phyloP scores from a whole-genome alignment of 805 yeast species.

The Priceomyces castillae region DNA sequence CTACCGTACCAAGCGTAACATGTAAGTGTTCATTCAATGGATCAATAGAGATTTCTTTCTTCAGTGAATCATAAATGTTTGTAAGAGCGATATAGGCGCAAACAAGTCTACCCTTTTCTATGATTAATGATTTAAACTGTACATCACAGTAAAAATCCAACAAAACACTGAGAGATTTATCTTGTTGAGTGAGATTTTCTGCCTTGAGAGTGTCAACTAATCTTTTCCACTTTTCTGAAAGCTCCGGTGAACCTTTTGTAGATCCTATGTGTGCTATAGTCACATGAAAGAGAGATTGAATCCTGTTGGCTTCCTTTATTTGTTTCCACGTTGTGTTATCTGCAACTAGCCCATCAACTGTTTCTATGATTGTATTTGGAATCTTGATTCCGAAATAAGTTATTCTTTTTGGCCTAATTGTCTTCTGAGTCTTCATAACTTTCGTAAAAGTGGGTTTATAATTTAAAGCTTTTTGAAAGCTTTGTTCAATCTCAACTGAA shows the following conservation, averaged over 20 bases:
- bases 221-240: conserved; percentile 20
- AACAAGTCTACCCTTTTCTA: conserved; percentile 47
- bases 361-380: conserved; percentile 11
- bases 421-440: conserved; percentile 21
- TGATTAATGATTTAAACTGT: conserved; percentile 42
- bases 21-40: conserved; percentile 40
- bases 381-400: conserved; percentile 48
- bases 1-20: conserved; percentile 66
- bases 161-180: conserved; percentile 15
- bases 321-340: conserved; percentile 16
- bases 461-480: conserved; percentile 51
- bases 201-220: conserved; percentile 10
- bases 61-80: not conserved
- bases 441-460: conserved; percentile 52
- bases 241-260: conserved; percentile 8
- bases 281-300: conserved; percentile 61
- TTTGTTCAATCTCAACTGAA: conserved; percentile 38
- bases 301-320: conserved; percentile 29
- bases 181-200: conserved; percentile 3
- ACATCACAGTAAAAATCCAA: conserved; percentile 35
- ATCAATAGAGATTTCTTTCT: conserved; percentile 1
- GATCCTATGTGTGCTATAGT: conserved; percentile 54
- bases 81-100: conserved; percentile 50
- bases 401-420: conserved; percentile 21
- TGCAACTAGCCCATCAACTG: conserved; percentile 7